These are phyloP conservation scores for Cutaneotrichosporon mucoides DNA, from an alignment of 1,284 basidiomycete species.

Conservation along the genomic window DNA sequence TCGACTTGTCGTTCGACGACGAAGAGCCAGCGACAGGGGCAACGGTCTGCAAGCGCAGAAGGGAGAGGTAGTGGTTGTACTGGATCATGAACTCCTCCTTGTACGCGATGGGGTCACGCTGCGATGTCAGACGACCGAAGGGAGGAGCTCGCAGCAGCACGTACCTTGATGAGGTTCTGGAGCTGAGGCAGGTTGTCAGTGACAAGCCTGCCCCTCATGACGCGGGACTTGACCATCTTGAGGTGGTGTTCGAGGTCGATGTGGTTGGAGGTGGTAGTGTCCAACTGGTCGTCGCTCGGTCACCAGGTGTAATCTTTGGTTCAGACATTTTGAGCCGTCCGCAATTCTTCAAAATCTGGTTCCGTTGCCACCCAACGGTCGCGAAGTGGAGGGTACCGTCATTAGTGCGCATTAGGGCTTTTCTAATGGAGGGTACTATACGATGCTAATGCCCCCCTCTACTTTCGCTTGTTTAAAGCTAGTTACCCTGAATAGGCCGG, in stretches of 20 bases:
- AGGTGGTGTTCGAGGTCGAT: not conserved
- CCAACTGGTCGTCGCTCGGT: not conserved
- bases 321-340: too few species aligned
- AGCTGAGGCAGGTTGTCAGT: conserved; percentile 62
- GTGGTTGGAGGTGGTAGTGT: not conserved
- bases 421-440: too few species aligned
- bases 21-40: conserved; percentile 24
- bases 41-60: conserved; percentile 63
- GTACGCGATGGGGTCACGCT: conserved; percentile 81
- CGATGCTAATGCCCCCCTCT: too few species aligned
- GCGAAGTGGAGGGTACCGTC: too few species aligned
- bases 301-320: too few species aligned
- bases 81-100: conserved; percentile 97
- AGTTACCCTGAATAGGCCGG: too few species aligned
- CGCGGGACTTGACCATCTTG: conserved; percentile 40
- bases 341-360: too few species aligned
- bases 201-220: conserved; percentile 49
- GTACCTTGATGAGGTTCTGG: conserved; percentile 86
- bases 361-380: too few species aligned
- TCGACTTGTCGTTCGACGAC: conserved; percentile 57
- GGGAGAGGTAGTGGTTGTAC: conserved; percentile 92
- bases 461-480: too few species aligned
- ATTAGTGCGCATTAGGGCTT: too few species aligned
- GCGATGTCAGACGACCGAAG: too few species aligned
- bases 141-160: not conserved